Evolutionary conservation across 805 yeast species (phyloP), one percentile per base, ranked within the genome.

Genomic region (Komagataella phaffii): DNA sequence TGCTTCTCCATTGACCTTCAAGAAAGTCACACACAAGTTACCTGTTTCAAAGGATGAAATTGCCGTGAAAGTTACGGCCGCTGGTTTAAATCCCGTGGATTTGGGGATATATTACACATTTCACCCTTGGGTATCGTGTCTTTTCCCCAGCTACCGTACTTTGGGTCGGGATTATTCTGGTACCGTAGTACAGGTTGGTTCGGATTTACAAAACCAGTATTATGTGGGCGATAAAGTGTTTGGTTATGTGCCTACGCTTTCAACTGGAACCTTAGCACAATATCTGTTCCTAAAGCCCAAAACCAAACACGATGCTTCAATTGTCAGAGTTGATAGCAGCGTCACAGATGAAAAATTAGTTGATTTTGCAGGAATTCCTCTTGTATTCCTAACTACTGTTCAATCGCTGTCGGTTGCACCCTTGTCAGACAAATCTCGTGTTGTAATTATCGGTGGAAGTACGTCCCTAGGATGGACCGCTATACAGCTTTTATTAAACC

Each of bases 371-470:
- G 75, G 87, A 1, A 75, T 77, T 65, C 85, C 88, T 0, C 64
- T 83, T 56, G 82, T 79, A 0, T 78, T 75, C 56, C 78, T 80
- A 17, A 83, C 95, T 3, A 90, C 91, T 0, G 72, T 60, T 56
- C 61, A 68, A 49, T 60, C 72, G 49, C 61, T 75, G 30, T 61
- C 61, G 3, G 69, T 71, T 52, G 62, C 64, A 40, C n/a, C 47
- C 12, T 65, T 76, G 18, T 69, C 67, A 44, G 68, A 69, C 8
- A 68, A 69, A 7, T 68, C 79, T 4, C 75, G 72, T 53, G 76
- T 84, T 3, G 69, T 85, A 49, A 73, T 87, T 18, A 67, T 85
- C 48, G 96, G 96, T 44, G 91, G 85, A 23, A 81, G 85, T 7
- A 80, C 95, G 1, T 66, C 82, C 12, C 89, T 84, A 14, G 89